A percentile compares a stretch with the other conserved stretches of the same genome.
These are phyloP conservation scores for Anaeramoeba ignava DNA, from an alignment of 78 protist species.

Conservation along the genomic window DNA sequence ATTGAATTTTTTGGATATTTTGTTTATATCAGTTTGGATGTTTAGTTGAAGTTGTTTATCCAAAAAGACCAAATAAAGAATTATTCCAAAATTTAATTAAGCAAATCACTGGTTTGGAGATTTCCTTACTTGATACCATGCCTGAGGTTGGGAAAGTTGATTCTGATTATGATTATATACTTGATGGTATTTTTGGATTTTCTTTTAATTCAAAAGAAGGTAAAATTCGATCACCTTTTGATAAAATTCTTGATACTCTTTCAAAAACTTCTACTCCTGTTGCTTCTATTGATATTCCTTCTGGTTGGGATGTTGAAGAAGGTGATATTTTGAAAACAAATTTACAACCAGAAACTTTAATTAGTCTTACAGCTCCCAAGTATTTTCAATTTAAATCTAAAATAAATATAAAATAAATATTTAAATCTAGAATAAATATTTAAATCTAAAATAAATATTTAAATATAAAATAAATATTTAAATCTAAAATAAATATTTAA, in stretches of 20 bases:
- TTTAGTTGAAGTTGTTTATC: constrained; percentile 41
- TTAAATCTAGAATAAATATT: too few species aligned
- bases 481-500: too few species aligned
- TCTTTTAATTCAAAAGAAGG: constrained; percentile 49
- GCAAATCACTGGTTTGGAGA: not conserved
- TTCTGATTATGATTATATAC: constrained; percentile 26
- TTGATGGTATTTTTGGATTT: constrained; percentile 73
- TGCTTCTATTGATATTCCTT: constrained; percentile 66
- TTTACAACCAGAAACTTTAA: constrained; percentile 16
- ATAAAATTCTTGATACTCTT: constrained; percentile 10
- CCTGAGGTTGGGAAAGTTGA: not conserved
- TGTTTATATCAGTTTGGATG: not conserved
- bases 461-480: too few species aligned
- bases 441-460: too few species aligned
- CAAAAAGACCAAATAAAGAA: constrained; percentile 40
- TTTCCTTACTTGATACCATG: constrained; percentile 5
- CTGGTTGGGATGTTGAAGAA: constrained; percentile 75
- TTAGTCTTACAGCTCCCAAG: constrained; percentile 68
- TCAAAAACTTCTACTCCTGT: constrained; percentile 13
- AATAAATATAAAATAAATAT: too few species aligned
- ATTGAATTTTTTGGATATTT: constrained; percentile 4
- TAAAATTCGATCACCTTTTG: constrained; percentile 60
- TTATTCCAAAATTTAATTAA: not conserved
- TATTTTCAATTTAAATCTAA: too few species aligned
- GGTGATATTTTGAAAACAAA: constrained; percentile 4